Conservation (phyloP, 192 early-diverging fungal genomes). For the Podila clonocystis region DNA sequence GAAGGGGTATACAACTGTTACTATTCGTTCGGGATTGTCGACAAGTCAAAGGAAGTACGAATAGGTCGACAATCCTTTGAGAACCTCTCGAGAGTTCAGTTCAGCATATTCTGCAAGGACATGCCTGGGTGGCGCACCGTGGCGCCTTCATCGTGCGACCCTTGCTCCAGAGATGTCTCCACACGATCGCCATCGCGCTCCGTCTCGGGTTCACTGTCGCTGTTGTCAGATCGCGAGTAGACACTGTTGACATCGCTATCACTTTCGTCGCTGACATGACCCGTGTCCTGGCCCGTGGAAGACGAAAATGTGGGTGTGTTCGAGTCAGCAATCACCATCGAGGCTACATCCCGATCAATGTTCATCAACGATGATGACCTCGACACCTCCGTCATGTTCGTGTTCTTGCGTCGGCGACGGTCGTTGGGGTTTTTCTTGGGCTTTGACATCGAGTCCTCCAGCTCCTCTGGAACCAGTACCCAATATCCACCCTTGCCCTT, state of each 20-base stretch:
- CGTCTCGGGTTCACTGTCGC: not conserved
- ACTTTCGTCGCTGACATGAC: not conserved
- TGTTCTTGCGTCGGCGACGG: not conserved
- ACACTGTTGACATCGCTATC: too few species aligned
- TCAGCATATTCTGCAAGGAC: not conserved
- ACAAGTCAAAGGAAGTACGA: too few species aligned
- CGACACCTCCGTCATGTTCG: not conserved
- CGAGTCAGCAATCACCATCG: constrained; percentile 22
- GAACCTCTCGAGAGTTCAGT: not conserved
- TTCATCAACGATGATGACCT: not conserved
- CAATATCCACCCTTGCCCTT: constrained; percentile 22
- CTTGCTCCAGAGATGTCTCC: not conserved
- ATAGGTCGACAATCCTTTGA: too few species aligned
- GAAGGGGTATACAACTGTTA: too few species aligned
- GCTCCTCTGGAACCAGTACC: constrained; percentile 18
- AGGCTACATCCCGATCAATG: constrained; percentile 21
- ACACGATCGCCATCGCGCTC: not conserved
- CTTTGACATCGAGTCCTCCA: constrained; percentile 11
- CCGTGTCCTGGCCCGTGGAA: not conserved
- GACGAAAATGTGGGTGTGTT: not conserved
- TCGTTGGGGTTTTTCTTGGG: constrained; percentile 11
- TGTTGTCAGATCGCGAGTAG: not conserved
- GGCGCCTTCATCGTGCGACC: not conserved
- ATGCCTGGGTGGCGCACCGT: not conserved
- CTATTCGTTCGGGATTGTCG: too few species aligned